Conservation (phyloP, 352 stramenopile genomes). For the Peronospora belbahrii region DNA sequence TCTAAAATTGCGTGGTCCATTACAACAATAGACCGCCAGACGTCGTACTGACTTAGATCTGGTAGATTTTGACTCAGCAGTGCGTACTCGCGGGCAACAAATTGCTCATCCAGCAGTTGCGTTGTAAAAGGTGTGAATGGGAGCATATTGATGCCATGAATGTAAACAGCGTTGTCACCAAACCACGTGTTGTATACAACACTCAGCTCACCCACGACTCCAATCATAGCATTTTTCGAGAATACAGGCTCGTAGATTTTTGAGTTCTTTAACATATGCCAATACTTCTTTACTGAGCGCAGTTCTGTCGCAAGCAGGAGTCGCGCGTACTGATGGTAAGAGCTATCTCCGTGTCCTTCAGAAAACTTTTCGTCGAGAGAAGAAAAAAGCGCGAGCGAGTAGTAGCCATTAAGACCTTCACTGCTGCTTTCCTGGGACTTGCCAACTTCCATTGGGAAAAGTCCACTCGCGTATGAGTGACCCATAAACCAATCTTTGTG, state of each 20-base stretch:
- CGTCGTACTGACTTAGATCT: constrained; percentile 32
- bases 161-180: constrained; percentile 52
- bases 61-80: constrained; percentile 41
- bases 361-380: constrained; percentile 43
- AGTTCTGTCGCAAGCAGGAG: constrained; percentile 90
- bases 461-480: constrained; percentile 92
- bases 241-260: constrained; percentile 72
- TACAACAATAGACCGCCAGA: constrained; percentile 69
- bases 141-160: constrained; percentile 83
- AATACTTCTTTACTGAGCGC: constrained; percentile 92
- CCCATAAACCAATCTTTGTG: constrained; percentile 96
- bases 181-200: constrained; percentile 86
- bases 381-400: constrained; percentile 85
- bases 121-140: constrained; percentile 71
- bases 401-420: constrained; percentile 95
- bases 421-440: constrained; percentile 95
- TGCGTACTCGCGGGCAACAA: constrained; percentile 47
- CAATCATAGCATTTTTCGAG: constrained; percentile 71
- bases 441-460: constrained; percentile 91
- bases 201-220: constrained; percentile 66
- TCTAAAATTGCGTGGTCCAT: constrained; percentile 72
- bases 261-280: constrained; percentile 87
- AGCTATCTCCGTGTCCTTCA: constrained; percentile 18
- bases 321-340: constrained; percentile 82
- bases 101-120: constrained; percentile 50